Evolutionary conservation across 306 rosid genomes (phyloP), one percentile per base, ranked within the genome.

Genomic region (Styphnolobium japonicum): DNA sequence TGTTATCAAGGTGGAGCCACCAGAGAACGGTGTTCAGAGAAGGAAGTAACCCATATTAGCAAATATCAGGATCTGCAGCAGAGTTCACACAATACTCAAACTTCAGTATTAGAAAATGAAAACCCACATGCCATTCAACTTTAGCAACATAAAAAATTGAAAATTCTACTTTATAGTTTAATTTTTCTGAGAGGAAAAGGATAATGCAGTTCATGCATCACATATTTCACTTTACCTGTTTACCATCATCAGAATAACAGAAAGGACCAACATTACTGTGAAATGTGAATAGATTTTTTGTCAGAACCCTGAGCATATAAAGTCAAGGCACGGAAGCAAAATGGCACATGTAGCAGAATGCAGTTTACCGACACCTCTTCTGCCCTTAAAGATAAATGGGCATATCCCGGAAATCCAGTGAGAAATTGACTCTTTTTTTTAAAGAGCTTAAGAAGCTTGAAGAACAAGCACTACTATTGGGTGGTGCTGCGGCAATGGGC

Each of bases 361-460:
- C 15, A 36, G 73, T 34, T 65, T 48, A 56, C 9, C 53, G 67
- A 10, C 18, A 33, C 34, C 34, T 14, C 22, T 46, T 55, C 14
- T 45, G 40, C 56, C 75, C 57, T 37, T 3, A 33, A 23, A 67
- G 58, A 65, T 23, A 48, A 29, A 48, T 15, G 25, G 76, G 71
- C 85, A 75, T 81, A 81, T 81, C 85, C 85, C 85, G 85, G 49
- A 67, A 81, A 81, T 81, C 85, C 40, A 57, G 85, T 58, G 40
- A 40, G 53, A 67, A 81, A 67, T 67, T 23, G 85, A 81, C 85
- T 19, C 3, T 52, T 40, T 67, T 45, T 62, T 34, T 29, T 6
- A n/a, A 33, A 34, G 64, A 52, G 15, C 43, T 67, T 75, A 45
- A n/a, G 66, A 57, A 66, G 76, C 65, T 56, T 81, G 62, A 57